These are phyloP conservation scores for Solanum aculeatissimum DNA, from an alignment of 305 asterid species.

Conservation along the genomic window DNA sequence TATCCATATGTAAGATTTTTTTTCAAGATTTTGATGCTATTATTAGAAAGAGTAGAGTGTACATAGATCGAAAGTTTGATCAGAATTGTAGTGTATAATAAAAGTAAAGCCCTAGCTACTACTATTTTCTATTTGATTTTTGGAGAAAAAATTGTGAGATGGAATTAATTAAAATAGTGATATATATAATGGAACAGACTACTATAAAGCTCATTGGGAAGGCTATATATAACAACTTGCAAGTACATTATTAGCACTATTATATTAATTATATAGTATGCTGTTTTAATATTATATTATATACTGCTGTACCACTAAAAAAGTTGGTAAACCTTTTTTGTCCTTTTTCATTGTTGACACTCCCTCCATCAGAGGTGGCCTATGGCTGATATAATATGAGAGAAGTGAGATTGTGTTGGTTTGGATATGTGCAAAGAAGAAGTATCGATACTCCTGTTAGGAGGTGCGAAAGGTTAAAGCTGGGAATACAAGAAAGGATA, in stretches of 20 bases:
- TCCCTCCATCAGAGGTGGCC: too few relatives aligned
- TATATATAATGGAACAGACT: neutral
- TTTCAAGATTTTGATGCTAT: neutral
- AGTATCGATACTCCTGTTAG: too few relatives aligned
- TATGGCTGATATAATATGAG: too few relatives aligned
- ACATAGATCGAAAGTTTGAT: slow-evolving; percentile 53
- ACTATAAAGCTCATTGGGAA: neutral
- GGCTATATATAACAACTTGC: neutral
- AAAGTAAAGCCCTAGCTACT: neutral
- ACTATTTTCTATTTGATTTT: neutral
- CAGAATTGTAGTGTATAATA: slow-evolving; percentile 22
- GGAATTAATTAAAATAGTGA: neutral
- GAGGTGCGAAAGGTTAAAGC: too few relatives aligned
- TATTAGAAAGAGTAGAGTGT: neutral
- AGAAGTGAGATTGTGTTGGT: too few relatives aligned
- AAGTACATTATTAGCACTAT: neutral
- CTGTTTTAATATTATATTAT: neutral
- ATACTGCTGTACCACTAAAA: neutral
- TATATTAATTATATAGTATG: neutral
- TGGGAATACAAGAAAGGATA: too few relatives aligned
- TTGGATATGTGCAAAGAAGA: too few relatives aligned
- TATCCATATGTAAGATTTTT: slow-evolving; percentile 28
- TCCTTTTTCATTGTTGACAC: too few relatives aligned
- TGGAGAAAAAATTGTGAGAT: neutral
- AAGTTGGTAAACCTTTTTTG: neutral